Evolutionary conservation across 495 filamentous ascomycete genomes (phyloP), one percentile per base, ranked within the genome.

Genomic region (Neurospora sp.): DNA sequence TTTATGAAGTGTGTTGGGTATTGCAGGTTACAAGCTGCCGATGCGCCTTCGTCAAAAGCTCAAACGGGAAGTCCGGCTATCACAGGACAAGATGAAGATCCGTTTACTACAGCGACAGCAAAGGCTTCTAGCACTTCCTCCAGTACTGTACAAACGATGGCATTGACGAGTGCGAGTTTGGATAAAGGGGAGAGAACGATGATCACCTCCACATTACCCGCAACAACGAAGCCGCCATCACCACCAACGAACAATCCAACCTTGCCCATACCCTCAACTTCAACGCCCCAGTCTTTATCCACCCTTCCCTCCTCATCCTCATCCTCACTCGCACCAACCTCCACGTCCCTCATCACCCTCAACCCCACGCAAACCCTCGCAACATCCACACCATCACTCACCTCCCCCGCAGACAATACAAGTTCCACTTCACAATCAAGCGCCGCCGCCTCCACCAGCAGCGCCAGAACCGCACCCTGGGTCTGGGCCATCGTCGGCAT

Each of bases 281-380:
- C 44, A 0, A 1, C 44, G 0, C 44, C 8, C 8, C n/a, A 4
- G 0, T 1, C 0, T 20, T 20, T 9, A 46, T 10, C 7, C 1
- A 1, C 44, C 18, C n/a, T 11, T 3, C n/a, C 9, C 9, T 48
- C 44, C 8, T 46, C 4, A 3, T 48, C 44, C 0, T 11, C 9
- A 5, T 35, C 4, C 2, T n/a, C 8, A 0, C 9, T 0, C 1
- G 0, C 41, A 44, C n/a, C 41, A 44, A n/a, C 41, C 16, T n/a
- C 41, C 41, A n/a, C 16, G 7, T 44, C 18, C 42, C 42, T n/a
- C 7, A 46, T 18, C 42, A 10, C 18, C 8, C 42, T 46, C 42
- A 4, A 20, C 42, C 2, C 42, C 42, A 46, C 16, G 0, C 16
- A 18, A 18, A 44, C 16, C 6, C 6, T n/a, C 42, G 6, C 42